Evolutionary conservation across 2,329 filamentous ascomycete species (phyloP).

Genomic region (Apiospora pterosperma): DNA sequence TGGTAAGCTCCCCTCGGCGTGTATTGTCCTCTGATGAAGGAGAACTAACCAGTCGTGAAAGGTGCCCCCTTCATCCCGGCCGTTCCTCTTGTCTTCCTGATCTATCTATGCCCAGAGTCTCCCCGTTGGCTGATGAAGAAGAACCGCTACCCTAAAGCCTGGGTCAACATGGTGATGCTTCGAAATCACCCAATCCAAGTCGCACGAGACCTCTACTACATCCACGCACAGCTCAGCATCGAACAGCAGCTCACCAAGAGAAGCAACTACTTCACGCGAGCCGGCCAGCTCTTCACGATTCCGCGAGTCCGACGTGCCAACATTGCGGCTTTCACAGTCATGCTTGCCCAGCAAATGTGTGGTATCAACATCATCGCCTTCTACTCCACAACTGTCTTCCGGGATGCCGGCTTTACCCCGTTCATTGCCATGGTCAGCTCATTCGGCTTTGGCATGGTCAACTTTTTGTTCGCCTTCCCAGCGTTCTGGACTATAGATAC

Average conservation of each 20-base stretch:
- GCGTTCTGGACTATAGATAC: slow-evolving; percentile 66
- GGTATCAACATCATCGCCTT: slow-evolving; percentile 35
- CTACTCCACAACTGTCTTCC: slow-evolving; percentile 65
- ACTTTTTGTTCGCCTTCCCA: slow-evolving; percentile 62
- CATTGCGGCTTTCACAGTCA: slow-evolving; percentile 73
- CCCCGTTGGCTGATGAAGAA: slow-evolving; percentile 68
- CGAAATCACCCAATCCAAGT: slow-evolving; percentile 55
- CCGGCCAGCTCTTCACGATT: slow-evolving; percentile 65
- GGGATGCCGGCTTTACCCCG: slow-evolving; percentile 51
- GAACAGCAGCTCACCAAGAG: slow-evolving; percentile 49
- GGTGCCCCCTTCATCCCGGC: slow-evolving; percentile 60
- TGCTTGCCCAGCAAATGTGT: slow-evolving; percentile 75
- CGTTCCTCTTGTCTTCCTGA: slow-evolving; percentile 54
- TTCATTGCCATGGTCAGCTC: slow-evolving; percentile 59
- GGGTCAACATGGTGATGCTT: slow-evolving; percentile 48
- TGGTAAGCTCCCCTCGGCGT: slow-evolving; percentile 8
- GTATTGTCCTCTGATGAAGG: neutral
- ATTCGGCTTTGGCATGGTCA: slow-evolving; percentile 62
- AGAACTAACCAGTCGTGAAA: slow-evolving; percentile 34
- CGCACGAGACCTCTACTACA: slow-evolving; percentile 60
- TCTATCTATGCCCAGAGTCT: slow-evolving; percentile 65
- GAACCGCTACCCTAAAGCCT: slow-evolving; percentile 57
- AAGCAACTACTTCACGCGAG: slow-evolving; percentile 58
- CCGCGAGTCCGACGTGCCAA: slow-evolving; percentile 69
- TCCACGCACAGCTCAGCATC: slow-evolving; percentile 60